Evolutionary conservation across 2,329 filamentous ascomycete genomes (phyloP).

Genomic region (Fusarium illudens): DNA sequence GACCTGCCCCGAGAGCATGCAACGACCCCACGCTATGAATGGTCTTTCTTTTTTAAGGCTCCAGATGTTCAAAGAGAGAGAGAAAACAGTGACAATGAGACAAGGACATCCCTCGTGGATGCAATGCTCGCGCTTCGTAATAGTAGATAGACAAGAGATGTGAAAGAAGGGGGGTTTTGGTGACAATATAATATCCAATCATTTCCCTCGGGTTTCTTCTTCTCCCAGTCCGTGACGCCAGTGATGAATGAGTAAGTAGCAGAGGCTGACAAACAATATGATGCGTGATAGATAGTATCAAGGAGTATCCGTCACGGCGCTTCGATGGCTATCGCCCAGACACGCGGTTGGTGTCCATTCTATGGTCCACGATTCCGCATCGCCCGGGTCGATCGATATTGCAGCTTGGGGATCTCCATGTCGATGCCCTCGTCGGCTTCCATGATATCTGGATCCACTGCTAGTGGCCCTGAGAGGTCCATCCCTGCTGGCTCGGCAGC

Average conservation of each 20-base stretch:
- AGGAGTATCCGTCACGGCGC: slow-evolving; percentile 8
- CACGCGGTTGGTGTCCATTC: slow-evolving; percentile 34
- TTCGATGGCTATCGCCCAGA: slow-evolving; percentile 33
- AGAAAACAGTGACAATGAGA: slow-evolving; percentile 14
- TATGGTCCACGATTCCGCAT: slow-evolving; percentile 47
- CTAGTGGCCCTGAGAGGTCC: slow-evolving; percentile 40
- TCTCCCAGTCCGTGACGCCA: slow-evolving; percentile 32
- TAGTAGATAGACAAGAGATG: slow-evolving; percentile 16
- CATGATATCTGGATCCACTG: slow-evolving; percentile 45
- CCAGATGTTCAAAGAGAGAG: slow-evolving; percentile 14
- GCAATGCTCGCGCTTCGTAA: slow-evolving; percentile 32
- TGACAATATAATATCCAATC: slow-evolving; percentile 1
- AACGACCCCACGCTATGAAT: slow-evolving; percentile 42
- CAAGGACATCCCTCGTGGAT: slow-evolving; percentile 19
- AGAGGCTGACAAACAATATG: slow-evolving; percentile 19
- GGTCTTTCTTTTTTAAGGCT: slow-evolving; percentile 32
- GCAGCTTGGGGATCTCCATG: slow-evolving; percentile 49
- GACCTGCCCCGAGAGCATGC: slow-evolving; percentile 30
- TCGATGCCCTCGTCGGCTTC: slow-evolving; percentile 56
- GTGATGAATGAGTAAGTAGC: slow-evolving; percentile 22
- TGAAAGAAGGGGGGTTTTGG: slow-evolving; percentile 15
- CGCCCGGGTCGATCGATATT: slow-evolving; percentile 54
- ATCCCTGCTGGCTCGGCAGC: slow-evolving; percentile 27
- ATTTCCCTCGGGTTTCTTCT: slow-evolving; percentile 1
- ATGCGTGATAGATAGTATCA: slow-evolving; percentile 7